Evolutionary conservation across 2,329 filamentous ascomycete species (phyloP), one percentile per base, ranked within the genome.

Genomic region (Lachnellula arida): DNA sequence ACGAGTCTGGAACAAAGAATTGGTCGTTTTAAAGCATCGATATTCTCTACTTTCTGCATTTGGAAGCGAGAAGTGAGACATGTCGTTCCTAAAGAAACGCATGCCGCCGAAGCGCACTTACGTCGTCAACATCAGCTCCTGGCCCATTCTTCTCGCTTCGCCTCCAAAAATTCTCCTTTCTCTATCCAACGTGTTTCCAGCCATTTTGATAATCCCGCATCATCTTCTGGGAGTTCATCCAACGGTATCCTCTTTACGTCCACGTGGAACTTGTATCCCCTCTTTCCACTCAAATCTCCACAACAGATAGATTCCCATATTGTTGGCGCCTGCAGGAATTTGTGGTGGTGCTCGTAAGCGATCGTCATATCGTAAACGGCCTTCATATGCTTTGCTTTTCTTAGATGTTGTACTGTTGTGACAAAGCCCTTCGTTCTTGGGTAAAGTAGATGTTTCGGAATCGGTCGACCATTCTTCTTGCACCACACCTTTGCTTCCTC

Each of bases 401-500:
- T 69, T 51, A 86, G 71, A 55, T 81, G 77, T 66, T 81, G 77
- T 11, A 85, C 79, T 1, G 78, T 81, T 28, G 80, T 76, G 48
- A 84, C 74, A 67, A 86, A 86, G 50, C 82, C 82, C 66, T 81
- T 84, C 19, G 78, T 82, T 34, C 81, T 76, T 22, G 81, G 81
- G 62, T 84, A 84, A 17, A 86, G 74, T 12, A 83, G 74, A 68
- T 86, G 79, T 68, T 75, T 74, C 6, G 80, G 81, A 59, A 82
- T 73, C 2, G 76, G 75, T 47, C 75, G 76, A 58, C 73, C 66
- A 61, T 78, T 76, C 57, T 72, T 71, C 53, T 74, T 73, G 69
- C 81, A 85, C 77, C 79, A 85, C 6, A 67, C 65, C 55, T 73
- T 73, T 1, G 81, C 77, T 59, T 78, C 74, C 46, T 73, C 70